Percentiles rank a stretch among this genome's conserved stretches.
These are phyloP conservation scores for Larix sibirica DNA, from an alignment of 83 land plant species.

Conservation along the genomic window DNA sequence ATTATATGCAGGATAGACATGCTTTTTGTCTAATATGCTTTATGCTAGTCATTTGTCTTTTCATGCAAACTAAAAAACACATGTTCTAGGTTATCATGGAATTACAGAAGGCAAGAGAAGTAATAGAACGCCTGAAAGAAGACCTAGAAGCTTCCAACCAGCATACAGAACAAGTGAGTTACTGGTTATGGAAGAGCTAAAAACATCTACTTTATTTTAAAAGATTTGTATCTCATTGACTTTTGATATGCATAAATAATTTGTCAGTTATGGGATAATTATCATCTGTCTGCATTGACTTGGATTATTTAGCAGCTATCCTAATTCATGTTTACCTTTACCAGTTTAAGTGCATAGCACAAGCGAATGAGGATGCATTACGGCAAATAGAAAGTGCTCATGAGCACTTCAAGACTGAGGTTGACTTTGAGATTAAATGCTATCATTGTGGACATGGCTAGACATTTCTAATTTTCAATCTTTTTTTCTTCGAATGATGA, in stretches of 20 bases:
- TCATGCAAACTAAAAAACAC: background rate
- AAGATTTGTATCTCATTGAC: no score
- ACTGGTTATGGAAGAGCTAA: background rate
- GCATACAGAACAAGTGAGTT: slow-evolving; percentile 76
- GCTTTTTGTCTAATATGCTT: background rate
- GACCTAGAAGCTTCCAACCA: slow-evolving; percentile 66
- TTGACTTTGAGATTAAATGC: slow-evolving; percentile 10
- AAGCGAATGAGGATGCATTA: slow-evolving; percentile 81
- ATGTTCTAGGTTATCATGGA: slow-evolving; percentile 31
- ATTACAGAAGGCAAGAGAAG: slow-evolving; percentile 52
- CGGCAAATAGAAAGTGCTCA: slow-evolving; percentile 81
- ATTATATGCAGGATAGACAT: background rate
- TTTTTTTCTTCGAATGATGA: background rate
- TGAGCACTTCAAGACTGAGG: slow-evolving; percentile 72
- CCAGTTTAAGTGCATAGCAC: slow-evolving; percentile 86
- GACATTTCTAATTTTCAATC: background rate
- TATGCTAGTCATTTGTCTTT: background rate
- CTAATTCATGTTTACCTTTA: background rate
- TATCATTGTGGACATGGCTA: background rate
- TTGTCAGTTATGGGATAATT: background rate
- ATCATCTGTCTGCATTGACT: background rate
- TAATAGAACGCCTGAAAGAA: slow-evolving; percentile 66
- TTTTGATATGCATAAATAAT: no score
- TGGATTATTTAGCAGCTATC: background rate
- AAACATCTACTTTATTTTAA: background rate